phyloP scores from a whole-genome alignment of 2,329 filamentous ascomycete genomes.

The Venturiaceae sp. region DNA sequence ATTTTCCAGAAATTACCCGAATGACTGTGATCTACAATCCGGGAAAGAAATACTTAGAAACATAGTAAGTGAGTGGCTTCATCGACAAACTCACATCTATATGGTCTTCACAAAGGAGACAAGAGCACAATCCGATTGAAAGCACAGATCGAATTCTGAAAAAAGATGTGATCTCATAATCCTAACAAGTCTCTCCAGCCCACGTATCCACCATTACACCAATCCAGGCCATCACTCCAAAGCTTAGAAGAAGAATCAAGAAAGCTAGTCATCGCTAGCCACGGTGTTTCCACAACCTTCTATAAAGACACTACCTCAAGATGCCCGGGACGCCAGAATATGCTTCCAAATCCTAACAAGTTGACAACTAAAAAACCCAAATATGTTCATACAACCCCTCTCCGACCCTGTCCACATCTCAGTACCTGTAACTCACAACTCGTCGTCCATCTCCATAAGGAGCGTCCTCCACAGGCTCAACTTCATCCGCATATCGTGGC shows the following conservation, averaged over 20 bases:
- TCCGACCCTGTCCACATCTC: not conserved
- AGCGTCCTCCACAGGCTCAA: constrained; percentile 27
- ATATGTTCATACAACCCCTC: not conserved
- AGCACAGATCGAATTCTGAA: too few relatives aligned
- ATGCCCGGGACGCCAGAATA: not conserved
- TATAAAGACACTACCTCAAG: not conserved
- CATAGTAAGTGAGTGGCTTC: too few relatives aligned
- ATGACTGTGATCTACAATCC: too few relatives aligned
- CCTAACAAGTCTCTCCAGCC: too few relatives aligned
- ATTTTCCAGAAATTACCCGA: too few relatives aligned
- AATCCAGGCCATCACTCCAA: not conserved
- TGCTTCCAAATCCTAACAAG: not conserved
- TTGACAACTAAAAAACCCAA: not conserved
- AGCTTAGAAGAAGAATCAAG: not conserved
- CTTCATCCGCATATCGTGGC: constrained; percentile 24
- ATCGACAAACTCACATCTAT: too few relatives aligned
- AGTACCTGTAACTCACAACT: constrained; percentile 26
- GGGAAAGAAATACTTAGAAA: too few relatives aligned
- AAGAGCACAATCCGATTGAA: too few relatives aligned
- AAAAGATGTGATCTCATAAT: too few relatives aligned
- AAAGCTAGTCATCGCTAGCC: too few relatives aligned
- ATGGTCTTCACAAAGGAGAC: too few relatives aligned
- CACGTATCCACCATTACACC: too few relatives aligned
- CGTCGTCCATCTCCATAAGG: constrained; percentile 19
- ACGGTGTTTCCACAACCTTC: not conserved